Percentiles rank a stretch among this genome's conserved stretches.
Evolutionary conservation across 352 stramenopile genomes (phyloP).

Genomic region (Phytophthora vignae): DNA sequence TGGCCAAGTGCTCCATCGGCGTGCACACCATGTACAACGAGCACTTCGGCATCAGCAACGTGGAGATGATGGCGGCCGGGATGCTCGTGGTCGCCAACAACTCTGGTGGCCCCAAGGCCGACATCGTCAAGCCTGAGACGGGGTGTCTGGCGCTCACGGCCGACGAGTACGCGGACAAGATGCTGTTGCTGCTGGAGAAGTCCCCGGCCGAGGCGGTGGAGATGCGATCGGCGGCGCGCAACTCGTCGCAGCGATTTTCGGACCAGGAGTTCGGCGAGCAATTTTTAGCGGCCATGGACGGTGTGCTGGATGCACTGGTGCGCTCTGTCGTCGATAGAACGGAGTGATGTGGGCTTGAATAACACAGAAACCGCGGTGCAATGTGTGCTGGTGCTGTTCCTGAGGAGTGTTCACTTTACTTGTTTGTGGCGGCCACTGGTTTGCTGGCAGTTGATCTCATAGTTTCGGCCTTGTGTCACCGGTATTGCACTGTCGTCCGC

Average conservation of each 20-base stretch:
- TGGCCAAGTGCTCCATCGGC: conserved; percentile 91
- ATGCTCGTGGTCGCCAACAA: conserved; percentile 97
- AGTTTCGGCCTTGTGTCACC: background rate
- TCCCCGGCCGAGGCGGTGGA: conserved; percentile 37
- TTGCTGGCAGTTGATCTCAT: background rate
- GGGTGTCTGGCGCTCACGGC: conserved; percentile 88
- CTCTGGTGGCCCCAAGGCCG: conserved; percentile 95
- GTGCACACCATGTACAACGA: conserved; percentile 99
- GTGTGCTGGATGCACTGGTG: conserved; percentile 23
- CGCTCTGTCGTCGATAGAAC: conserved; percentile 13
- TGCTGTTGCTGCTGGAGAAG: conserved; percentile 67
- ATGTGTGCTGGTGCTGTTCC: background rate
- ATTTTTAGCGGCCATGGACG: conserved; percentile 62
- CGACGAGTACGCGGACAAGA: conserved; percentile 89
- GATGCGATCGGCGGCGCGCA: conserved; percentile 57
- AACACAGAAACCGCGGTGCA: background rate
- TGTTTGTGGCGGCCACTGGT: background rate
- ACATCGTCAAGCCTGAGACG: conserved; percentile 90
- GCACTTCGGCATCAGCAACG: conserved; percentile 99
- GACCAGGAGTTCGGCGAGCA: conserved; percentile 74
- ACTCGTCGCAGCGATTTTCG: conserved; percentile 71
- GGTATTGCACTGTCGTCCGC: background rate
- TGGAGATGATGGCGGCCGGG: conserved; percentile 99
- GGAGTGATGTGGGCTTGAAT: conserved; percentile 27
- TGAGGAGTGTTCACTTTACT: background rate